These are phyloP conservation scores for Stromatinia cepivora DNA, from an alignment of 2,329 filamentous ascomycete species.

Conservation along the genomic window DNA sequence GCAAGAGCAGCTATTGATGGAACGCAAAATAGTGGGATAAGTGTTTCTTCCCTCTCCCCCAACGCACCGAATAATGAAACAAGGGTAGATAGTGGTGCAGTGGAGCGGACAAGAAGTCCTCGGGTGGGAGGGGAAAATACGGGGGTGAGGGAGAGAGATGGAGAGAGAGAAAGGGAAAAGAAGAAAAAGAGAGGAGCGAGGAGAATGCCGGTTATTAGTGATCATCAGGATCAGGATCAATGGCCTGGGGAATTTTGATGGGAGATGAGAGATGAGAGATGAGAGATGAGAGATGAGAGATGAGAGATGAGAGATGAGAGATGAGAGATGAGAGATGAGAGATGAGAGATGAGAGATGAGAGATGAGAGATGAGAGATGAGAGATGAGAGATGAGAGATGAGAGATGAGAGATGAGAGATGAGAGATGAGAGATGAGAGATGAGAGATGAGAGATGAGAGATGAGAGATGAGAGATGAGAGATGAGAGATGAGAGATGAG, in stretches of 20 bases:
- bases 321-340: neutral
- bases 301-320: neutral
- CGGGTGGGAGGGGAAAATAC: neutral
- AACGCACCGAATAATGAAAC: neutral
- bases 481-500: neutral
- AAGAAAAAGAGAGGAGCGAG: neutral
- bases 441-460: neutral
- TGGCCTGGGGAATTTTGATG: conserved; percentile 17
- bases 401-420: neutral
- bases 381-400: neutral
- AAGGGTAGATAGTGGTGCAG: neutral
- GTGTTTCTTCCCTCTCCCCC: neutral
- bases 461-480: neutral
- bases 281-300: neutral
- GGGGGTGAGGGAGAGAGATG: neutral
- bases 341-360: neutral
- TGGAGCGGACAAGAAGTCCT: neutral
- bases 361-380: neutral
- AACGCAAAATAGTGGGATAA: conserved; percentile 9
- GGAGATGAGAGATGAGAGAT: neutral
- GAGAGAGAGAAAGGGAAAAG: neutral
- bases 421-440: neutral
- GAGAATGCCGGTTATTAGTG: conserved; percentile 3
- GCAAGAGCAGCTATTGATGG: conserved; percentile 6
- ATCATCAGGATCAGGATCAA: conserved; percentile 10